Evolutionary conservation across 139 green algal species (phyloP).

Genomic region (Ulvella scutata): DNA sequence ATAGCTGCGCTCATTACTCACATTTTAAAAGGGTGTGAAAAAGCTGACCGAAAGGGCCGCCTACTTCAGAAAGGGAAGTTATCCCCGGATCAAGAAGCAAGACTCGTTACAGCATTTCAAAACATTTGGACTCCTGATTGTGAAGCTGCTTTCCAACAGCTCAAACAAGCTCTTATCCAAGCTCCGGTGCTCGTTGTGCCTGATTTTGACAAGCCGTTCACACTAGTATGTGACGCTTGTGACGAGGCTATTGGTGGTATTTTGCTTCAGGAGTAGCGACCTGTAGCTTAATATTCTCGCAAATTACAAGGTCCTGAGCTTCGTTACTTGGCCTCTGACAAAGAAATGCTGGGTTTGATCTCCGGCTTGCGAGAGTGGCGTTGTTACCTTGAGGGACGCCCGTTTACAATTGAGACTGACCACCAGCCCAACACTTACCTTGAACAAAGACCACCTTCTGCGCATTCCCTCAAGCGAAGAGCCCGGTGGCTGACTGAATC

Average conservation of each 20-base stretch:
- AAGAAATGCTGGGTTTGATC: constrained; percentile 17
- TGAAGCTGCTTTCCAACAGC: constrained; percentile 4
- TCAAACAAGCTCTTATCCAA: constrained; percentile 6
- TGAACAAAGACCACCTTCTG: background rate
- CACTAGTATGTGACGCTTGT: constrained; percentile 13
- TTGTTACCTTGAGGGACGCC: constrained; percentile 5
- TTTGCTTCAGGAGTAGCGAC: constrained; percentile 9
- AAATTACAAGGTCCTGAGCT: constrained; percentile 7
- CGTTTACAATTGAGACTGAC: constrained; percentile 6
- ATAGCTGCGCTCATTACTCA: constrained; percentile 13
- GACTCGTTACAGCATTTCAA: background rate
- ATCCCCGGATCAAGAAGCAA: background rate
- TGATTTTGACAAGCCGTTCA: background rate
- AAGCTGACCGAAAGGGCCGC: background rate
- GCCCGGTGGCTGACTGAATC: constrained; percentile 8
- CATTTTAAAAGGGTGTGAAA: background rate
- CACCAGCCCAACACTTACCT: constrained; percentile 2
- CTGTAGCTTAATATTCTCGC: too few relatives aligned
- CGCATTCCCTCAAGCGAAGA: background rate
- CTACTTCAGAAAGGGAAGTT: background rate
- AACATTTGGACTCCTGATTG: background rate
- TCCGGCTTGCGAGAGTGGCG: constrained; percentile 9
- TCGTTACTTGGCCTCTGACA: constrained; percentile 11
- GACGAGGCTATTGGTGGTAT: constrained; percentile 8
- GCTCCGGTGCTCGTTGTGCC: constrained; percentile 8